Percentiles rank a stretch among this genome's conserved stretches.
Conservation (phyloP, 257 asterid species). For the Verbascum thapsus region DNA sequence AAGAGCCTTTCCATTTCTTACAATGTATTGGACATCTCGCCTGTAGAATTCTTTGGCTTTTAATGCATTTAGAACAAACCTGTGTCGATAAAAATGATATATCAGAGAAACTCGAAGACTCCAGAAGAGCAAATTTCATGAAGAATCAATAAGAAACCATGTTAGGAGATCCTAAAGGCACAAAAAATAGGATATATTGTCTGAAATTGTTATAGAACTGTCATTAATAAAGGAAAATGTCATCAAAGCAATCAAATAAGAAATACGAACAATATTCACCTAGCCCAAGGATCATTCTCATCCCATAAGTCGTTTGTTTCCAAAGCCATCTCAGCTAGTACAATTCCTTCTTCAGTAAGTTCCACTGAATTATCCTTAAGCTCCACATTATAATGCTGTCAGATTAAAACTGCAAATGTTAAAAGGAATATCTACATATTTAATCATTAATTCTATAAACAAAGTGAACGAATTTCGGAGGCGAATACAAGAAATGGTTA, state of each 20-base stretch:
- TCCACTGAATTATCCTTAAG: conserved; percentile 93
- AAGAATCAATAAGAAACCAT: conserved; percentile 17
- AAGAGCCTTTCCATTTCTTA: conserved; percentile 86
- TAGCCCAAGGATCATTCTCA: conserved; percentile 99
- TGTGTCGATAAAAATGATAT: conserved; percentile 37
- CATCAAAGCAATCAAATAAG: conserved; percentile 10
- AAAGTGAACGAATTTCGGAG: conserved; percentile 14
- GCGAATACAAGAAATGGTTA: conserved; percentile 10
- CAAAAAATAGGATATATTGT: conserved; percentile 8
- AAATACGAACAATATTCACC: conserved; percentile 47
- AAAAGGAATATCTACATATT: conserved; percentile 3
- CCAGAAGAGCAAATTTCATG: background rate
- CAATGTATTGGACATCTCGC: conserved; percentile 92
- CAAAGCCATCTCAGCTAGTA: conserved; percentile 90
- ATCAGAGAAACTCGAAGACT: conserved; percentile 14
- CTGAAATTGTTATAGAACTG: background rate
- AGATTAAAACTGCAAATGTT: conserved; percentile 30
- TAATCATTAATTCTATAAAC: background rate
- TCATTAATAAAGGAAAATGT: background rate
- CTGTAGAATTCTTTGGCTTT: conserved; percentile 95
- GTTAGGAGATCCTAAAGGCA: background rate
- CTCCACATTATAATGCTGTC: conserved; percentile 88
- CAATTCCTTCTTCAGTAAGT: conserved; percentile 91
- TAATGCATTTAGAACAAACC: conserved; percentile 89
- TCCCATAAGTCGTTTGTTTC: conserved; percentile 97